A percentile compares a stretch with the other conserved stretches of the same genome.
These are phyloP conservation scores for Termitomyces sp. DNA, from an alignment of 768 basidiomycete species.

Conservation along the genomic window DNA sequence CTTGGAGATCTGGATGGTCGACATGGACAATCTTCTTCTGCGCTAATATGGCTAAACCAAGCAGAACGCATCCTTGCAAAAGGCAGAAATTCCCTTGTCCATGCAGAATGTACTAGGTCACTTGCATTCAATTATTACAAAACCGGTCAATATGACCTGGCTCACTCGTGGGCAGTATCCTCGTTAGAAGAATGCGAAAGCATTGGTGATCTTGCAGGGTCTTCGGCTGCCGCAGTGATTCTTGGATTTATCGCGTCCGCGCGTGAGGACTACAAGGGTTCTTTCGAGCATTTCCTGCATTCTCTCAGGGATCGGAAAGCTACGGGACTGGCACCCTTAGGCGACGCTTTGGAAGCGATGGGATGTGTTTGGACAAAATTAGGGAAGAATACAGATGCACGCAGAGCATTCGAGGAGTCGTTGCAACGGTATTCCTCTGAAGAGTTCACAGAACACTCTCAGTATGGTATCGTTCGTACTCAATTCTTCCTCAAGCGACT, in stretches of 20 bases:
- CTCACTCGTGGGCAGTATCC: background rate
- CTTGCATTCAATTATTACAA: background rate
- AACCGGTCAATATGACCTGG: background rate
- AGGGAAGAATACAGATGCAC: background rate
- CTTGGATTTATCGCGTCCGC: background rate
- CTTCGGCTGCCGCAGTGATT: background rate
- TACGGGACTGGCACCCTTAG: background rate
- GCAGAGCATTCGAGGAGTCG: background rate
- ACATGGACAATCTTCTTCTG: background rate
- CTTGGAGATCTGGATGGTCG: background rate
- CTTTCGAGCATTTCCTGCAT: background rate
- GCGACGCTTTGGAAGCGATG: background rate
- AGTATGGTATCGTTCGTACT: background rate
- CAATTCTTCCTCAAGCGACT: background rate
- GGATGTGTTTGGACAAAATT: constrained; percentile 3
- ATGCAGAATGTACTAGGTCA: background rate
- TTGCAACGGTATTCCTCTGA: background rate
- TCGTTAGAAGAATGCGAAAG: background rate
- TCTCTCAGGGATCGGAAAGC: background rate
- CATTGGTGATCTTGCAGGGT: background rate
- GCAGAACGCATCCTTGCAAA: background rate
- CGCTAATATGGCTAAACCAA: background rate
- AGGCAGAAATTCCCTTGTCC: background rate
- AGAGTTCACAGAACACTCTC: background rate
- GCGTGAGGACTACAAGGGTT: background rate